phyloP scores from a whole-genome alignment of 306 rosid species.

The cucumber (Cucumis sativus) region DNA sequence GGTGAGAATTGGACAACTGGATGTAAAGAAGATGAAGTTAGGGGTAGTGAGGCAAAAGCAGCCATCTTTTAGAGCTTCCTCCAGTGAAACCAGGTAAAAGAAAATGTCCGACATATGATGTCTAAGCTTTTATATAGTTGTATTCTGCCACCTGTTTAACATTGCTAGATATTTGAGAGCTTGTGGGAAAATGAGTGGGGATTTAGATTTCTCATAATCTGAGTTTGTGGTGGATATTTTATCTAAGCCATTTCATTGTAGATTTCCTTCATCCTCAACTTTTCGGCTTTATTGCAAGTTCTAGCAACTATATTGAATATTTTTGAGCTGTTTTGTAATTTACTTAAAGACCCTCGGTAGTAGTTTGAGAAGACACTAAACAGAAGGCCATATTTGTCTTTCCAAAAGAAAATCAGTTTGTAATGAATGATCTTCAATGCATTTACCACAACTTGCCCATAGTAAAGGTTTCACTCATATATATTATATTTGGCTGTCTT shows the following conservation, averaged over 20 bases:
- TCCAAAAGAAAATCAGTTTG: background rate
- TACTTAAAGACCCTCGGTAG: background rate
- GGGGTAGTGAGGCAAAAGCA: constrained; percentile 38
- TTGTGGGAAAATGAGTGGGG: constrained; percentile 5
- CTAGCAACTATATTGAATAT: background rate
- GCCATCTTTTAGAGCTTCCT: constrained; percentile 33
- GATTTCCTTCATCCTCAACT: constrained; percentile 33
- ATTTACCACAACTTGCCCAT: background rate
- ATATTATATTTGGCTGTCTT: background rate
- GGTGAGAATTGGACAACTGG: constrained; percentile 18
- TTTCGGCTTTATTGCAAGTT: background rate
- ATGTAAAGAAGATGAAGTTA: constrained; percentile 37
- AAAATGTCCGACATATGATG: background rate
- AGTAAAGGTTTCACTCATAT: background rate
- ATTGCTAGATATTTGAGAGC: constrained; percentile 3
- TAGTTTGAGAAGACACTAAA: background rate
- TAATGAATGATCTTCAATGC: background rate
- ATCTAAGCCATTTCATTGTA: constrained; percentile 3
- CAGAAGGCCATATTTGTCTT: background rate
- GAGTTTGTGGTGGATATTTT: constrained; percentile 54
- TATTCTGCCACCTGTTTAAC: constrained; percentile 13
- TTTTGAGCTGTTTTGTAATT: background rate
- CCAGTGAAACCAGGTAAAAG: constrained; percentile 9
- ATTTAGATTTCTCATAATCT: constrained; percentile 43
- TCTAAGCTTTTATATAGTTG: background rate